These are phyloP conservation scores for Pezicula carpinea DNA, from an alignment of 2,329 filamentous ascomycete genomes.

Conservation along the genomic window DNA sequence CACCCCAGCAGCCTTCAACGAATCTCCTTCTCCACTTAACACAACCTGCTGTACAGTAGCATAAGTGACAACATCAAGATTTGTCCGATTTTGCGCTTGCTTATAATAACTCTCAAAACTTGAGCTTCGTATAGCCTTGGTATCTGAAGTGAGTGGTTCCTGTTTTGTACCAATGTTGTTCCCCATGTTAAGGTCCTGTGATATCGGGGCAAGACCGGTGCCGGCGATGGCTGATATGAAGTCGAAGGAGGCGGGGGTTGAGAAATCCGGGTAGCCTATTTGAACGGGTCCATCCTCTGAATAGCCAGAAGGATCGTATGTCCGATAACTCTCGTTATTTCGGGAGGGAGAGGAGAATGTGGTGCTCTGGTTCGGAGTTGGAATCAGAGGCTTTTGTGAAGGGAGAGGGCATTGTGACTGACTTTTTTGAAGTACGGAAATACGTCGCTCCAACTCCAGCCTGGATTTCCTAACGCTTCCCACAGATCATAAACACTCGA, in stretches of 20 bases:
- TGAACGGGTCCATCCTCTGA: slow-evolving; percentile 9
- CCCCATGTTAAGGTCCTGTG: slow-evolving; percentile 2
- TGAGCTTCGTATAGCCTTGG: neutral
- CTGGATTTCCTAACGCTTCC: slow-evolving; percentile 34
- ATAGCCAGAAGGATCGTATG: slow-evolving; percentile 3
- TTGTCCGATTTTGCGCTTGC: neutral
- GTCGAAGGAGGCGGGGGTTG: neutral
- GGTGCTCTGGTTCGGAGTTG: neutral
- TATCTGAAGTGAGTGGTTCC: neutral
- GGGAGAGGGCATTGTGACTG: neutral
- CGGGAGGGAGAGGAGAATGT: neutral
- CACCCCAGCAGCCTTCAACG: neutral
- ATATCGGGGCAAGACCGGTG: slow-evolving; percentile 1
- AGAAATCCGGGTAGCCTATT: slow-evolving; percentile 5
- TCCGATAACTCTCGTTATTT: slow-evolving; percentile 3
- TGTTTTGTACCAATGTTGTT: slow-evolving; percentile 6
- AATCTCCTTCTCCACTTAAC: neutral
- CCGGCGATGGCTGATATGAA: slow-evolving; percentile 6
- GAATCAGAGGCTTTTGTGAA: slow-evolving; percentile 24
- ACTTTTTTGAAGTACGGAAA: slow-evolving; percentile 31
- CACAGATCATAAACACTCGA: slow-evolving; percentile 32
- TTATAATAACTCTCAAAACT: slow-evolving; percentile 4
- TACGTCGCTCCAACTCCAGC: slow-evolving; percentile 34
- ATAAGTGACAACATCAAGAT: slow-evolving; percentile 3
- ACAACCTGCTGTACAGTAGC: neutral